Base-by-base conservation (phyloP, 306 rosid genomes). In the Castanea sativa region DNA sequence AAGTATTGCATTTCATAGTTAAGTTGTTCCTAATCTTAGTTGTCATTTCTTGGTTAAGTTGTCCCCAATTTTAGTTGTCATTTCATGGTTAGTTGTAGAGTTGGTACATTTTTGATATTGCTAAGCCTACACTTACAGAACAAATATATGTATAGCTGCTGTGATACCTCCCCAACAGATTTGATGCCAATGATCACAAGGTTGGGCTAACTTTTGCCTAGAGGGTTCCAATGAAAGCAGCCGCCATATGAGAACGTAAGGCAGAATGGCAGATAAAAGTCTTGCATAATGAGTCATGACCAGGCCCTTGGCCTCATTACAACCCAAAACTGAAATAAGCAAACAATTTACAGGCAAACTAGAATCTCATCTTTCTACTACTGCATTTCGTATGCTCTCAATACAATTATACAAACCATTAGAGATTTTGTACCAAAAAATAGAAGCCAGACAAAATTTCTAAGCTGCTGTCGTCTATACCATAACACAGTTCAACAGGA, bases 381-480 rank as follows among this genome's bases (percentile, higher is more conserved):
- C 27, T 55, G 82, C 11, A 79, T 29, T 60, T 21, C 20, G n/a
- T 41, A 75, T 18, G 21, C 33, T 49, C 57, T 60, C 73, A 59
- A 30, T 29, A 55, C 59, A 80, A 30, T 58, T 60, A 30, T 29
- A 61, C 68, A 80, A 30, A 67, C 69, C 74, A 52, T 21, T 35
- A 51, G 21, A 19, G 29, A 8, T 68, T 10, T 19, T 68, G 4
- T 45, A 35, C 58, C 78, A 75, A 55, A 78, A 51, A 53, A 21
- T 21, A 51, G 45, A 74, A 13, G 52, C 25, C 9, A 53, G 70
- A 87, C 88, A 88, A 86, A 77, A 78, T 78, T 80, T 81, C 69
- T 82, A 83, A 79, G 79, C 53, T 74, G 81, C 57, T 64, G 79
- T 76, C 74, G 84, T 71, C 67, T 75, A 65, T 79, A 41, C 45